Evolutionary conservation across 2,329 filamentous ascomycete species (phyloP), one percentile per base, ranked within the genome.

Genomic region (Gaeumannomyces tritici): DNA sequence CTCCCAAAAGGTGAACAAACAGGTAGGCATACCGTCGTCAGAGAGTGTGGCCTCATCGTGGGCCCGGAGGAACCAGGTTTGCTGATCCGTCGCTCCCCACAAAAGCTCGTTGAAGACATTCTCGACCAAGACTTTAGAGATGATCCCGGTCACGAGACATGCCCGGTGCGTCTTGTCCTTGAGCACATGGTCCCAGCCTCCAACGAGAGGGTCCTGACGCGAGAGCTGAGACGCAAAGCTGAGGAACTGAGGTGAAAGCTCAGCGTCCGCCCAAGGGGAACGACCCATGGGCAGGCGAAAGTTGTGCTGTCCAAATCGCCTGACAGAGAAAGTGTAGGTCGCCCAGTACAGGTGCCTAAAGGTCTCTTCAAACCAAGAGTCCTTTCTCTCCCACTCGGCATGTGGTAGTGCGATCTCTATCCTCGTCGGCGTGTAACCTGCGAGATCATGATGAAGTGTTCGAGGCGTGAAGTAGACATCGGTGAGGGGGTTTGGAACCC

Each of bases 91-190:
- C 5, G 72, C 76, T 33, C 77, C 77, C 63, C 79, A 79, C 1
- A 79, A 65, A 55, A 78, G 66, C 54, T 72, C 69, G 51, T 70
- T 70, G 62, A 76, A 76, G 31, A 79, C 73, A 24, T 70, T 69
- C 64, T 70, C 72, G 64, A 78, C 71, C 60, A 79, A 67, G 55
- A 75, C 66, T 67, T 74, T 74, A 3, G 69, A 69, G 12, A 79
- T 59, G 9, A 79, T 67, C 1, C 73, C 75, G 60, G 70, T 68
- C 21, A 75, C 68, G 27, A 79, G 65, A 65, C 69, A 74, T 62
- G 68, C 69, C 18, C 76, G 42, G 9, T 70, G 60, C 72, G 69
- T 13, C 11, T 6, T 6, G 65, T 65, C 47, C 72, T 66, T 26
- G 31, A 79, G 60, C 57, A 78, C 65, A 21, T 61, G 63, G 55